A percentile compares a stretch with the other conserved stretches of the same genome.
These are phyloP conservation scores for Trichoderma asperellum DNA, from an alignment of 2,329 filamentous ascomycete genomes.

Conservation along the genomic window DNA sequence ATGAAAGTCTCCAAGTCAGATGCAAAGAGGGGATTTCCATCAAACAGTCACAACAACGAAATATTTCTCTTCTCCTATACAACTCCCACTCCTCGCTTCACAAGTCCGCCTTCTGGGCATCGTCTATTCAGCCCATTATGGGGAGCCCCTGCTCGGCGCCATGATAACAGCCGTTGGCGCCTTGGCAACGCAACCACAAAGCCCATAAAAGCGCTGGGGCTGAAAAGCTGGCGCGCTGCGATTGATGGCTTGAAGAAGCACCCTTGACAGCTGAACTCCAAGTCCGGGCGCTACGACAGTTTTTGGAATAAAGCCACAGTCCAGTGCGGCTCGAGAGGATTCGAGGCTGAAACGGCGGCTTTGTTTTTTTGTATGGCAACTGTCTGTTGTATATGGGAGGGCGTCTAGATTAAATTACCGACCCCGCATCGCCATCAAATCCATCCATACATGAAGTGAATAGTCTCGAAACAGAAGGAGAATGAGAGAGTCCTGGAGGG, in stretches of 20 bases:
- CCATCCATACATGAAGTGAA: not conserved
- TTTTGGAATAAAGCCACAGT: conserved; percentile 1
- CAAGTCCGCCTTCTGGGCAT: not conserved
- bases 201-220: conserved; percentile 8
- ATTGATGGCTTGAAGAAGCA: conserved; percentile 24
- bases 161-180: conserved; percentile 13
- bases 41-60: not conserved
- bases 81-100: not conserved
- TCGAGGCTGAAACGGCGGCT: conserved; percentile 24
- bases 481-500: not conserved
- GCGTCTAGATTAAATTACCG: not conserved
- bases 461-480: not conserved
- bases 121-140: conserved; percentile 17
- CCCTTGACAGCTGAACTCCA: conserved; percentile 28
- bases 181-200: conserved; percentile 18
- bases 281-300: conserved; percentile 14
- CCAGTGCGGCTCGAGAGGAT: not conserved
- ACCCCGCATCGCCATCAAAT: conserved; percentile 5
- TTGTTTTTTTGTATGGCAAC: not conserved
- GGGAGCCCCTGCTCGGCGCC: conserved; percentile 22
- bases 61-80: not conserved
- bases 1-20: not conserved
- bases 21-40: not conserved
- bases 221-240: conserved; percentile 1
- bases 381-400: not conserved